Evolutionary conservation across 306 rosid genomes (phyloP), one percentile per base, ranked within the genome.

Genomic region (Oemleria cerasiformis): DNA sequence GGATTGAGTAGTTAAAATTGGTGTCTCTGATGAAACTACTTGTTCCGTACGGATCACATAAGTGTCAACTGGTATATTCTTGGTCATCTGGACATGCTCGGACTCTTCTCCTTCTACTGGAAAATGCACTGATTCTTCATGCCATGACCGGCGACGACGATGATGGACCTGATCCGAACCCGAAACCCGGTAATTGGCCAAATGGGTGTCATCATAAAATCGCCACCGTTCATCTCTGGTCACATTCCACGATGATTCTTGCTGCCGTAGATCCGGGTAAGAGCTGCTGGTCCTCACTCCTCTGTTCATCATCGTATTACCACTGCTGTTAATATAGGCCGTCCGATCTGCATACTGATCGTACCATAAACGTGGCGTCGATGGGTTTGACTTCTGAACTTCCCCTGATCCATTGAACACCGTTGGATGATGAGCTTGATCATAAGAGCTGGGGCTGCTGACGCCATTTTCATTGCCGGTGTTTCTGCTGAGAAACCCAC

Each of bases 181-280:
- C 17, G 64, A 38, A 68, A 63, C 65, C 17, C 78, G 83, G 63
- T 76, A 74, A 54, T 79, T 72, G 16, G 51, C 68, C 69, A 94
- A 66, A 13, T 73, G 77, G 41, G 84, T 87, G 12, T 91, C 98
- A 3, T 94, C 98, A 59, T 71, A 60, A 73, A 84, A 94, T 48
- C 88, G 76, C 96, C 90, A 77, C 55, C 81, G 73, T 45, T 89
- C 92, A 25, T 94, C 87, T 16, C 73, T 77, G 43, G 55, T 6
- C 13, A 36, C 34, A 9, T 67, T 48, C 88, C 85, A 79, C 1
- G 80, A 55, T 66, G 88, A 78, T 19, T 88, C 96, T 75, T 80
- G 96, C 78, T 82, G 96, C 14, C 96, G 84, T 48, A 94, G 92
- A 91, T 94, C 95, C 0, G 98, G 98, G 80, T 94, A 83, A 16